Base-by-base conservation (phyloP, 2,329 filamentous ascomycete genomes). In the Thielaviopsis musarum region DNA sequence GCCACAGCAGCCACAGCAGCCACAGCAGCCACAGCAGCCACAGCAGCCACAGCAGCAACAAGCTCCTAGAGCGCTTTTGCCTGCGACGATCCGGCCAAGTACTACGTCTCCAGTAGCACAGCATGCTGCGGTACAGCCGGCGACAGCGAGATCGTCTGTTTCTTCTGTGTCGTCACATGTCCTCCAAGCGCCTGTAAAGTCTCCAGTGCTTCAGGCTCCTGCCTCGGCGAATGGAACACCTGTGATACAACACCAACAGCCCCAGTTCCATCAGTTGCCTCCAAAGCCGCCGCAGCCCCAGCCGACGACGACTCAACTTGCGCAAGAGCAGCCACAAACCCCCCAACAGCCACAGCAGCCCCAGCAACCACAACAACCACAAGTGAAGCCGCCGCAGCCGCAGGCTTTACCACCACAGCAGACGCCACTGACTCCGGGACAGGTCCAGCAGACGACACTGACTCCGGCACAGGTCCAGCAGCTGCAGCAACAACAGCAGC, bases 161-260 rank as follows among this genome's bases (percentile, higher is more conserved):
- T 34, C 22, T 13, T 30, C 34, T 19, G 28, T 34, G 3, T 34
- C 55, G 49, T 28, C 45, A 7, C 55, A 51, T 22, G 54, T 58
- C 17, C 59, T 53, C 30, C 65, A 66, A 7, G n/a, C 45, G n/a
- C 45, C 45, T 49, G n/a, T 12, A 2, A 49, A 49, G 45, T 49
- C 17, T 21, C 45, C 45, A 49, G 45, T 49, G 5, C 45, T 49
- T 21, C 45, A 49, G 28, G 41, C 55, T 4, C 55, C 55, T n/a
- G 56, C 19, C 9, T 51, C 34, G 15, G 45, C 49, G 22, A 59
- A 58, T 49, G 28, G 48, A 21, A 66, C 67, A 38, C 66, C 69
- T 4, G 65, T 70, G 51, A 67, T 67, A 21, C 68, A 69, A 21
- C 69, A 71, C n/a, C 45, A 49, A 52, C 73, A 73, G 57, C 63